Conservation (phyloP, 2,329 filamentous ascomycete species). For the Fusarium sp. region DNA sequence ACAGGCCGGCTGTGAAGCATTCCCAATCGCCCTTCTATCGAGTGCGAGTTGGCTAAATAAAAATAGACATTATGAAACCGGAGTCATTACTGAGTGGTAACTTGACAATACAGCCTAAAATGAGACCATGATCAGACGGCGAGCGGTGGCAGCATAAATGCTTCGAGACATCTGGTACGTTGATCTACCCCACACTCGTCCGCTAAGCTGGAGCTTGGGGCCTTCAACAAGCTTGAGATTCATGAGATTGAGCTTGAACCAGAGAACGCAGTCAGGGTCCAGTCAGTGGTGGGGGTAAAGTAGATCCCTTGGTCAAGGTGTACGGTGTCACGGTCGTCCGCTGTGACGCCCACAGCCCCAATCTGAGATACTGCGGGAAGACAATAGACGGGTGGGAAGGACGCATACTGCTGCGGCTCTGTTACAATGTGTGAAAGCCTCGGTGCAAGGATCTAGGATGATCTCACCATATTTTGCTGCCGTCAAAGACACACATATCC, state of each 20-base stretch:
- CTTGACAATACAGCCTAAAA: constrained; percentile 21
- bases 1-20: constrained; percentile 2
- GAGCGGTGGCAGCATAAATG: constrained; percentile 34
- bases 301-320: constrained; percentile 34
- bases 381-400: constrained; percentile 27
- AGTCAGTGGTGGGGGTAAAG: constrained; percentile 33
- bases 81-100: constrained; percentile 6
- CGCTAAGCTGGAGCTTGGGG: constrained; percentile 33
- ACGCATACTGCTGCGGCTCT: constrained; percentile 44
- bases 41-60: background rate
- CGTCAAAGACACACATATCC: constrained; percentile 39
- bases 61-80: constrained; percentile 1
- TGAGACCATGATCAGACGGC: constrained; percentile 22
- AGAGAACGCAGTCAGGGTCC: constrained; percentile 31
- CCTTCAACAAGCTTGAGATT: constrained; percentile 34
- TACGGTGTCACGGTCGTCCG: constrained; percentile 11
- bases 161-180: constrained; percentile 19
- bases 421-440: constrained; percentile 39
- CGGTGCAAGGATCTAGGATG: constrained; percentile 39
- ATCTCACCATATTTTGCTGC: constrained; percentile 20
- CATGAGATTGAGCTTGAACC: constrained; percentile 29
- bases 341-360: constrained; percentile 23
- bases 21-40: constrained; percentile 10
- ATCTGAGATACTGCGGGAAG: constrained; percentile 35
- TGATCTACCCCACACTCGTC: constrained; percentile 44